These are phyloP conservation scores for Botrytis cinerea DNA, from an alignment of 2,329 filamentous ascomycete genomes.

Conservation along the genomic window DNA sequence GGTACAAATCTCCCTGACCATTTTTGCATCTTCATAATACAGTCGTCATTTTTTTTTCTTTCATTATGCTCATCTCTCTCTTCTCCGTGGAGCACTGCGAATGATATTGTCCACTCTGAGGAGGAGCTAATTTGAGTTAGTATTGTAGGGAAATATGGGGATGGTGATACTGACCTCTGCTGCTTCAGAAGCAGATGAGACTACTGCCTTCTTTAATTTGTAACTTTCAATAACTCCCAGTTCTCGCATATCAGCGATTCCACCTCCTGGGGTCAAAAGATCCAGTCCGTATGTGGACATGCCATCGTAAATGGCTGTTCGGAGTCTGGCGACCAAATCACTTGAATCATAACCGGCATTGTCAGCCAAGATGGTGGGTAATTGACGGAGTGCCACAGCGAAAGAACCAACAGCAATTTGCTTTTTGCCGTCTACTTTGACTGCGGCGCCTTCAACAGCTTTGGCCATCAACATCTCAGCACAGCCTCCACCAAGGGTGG, in stretches of 20 bases:
- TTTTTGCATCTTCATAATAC: conserved; percentile 39
- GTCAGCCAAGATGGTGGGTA: conserved; percentile 95
- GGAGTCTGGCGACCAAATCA: conserved; percentile 85
- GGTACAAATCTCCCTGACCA: conserved; percentile 38
- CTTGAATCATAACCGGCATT: conserved; percentile 96
- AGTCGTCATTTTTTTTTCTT: conserved; percentile 29
- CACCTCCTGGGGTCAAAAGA: conserved; percentile 83
- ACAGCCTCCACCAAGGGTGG: conserved; percentile 91
- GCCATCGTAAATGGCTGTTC: conserved; percentile 93
- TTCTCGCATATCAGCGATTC: conserved; percentile 94
- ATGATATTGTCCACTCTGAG: conserved; percentile 98
- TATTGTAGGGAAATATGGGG: conserved; percentile 27
- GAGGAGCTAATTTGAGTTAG: conserved; percentile 63
- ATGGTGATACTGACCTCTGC: conserved; percentile 71
- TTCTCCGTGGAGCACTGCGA: conserved; percentile 80
- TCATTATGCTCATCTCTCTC: conserved; percentile 65
- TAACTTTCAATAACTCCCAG: conserved; percentile 95
- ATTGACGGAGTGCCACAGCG: conserved; percentile 82
- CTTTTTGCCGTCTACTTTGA: conserved; percentile 95
- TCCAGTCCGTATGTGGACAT: conserved; percentile 91
- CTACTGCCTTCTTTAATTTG: conserved; percentile 98
- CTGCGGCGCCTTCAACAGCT: conserved; percentile 89
- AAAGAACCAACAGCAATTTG: conserved; percentile 91
- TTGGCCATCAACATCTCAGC: conserved; percentile 99
- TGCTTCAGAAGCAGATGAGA: conserved; percentile 92